These are phyloP conservation scores for Trichoderma virens DNA, from an alignment of 495 filamentous ascomycete genomes.

Conservation along the genomic window DNA sequence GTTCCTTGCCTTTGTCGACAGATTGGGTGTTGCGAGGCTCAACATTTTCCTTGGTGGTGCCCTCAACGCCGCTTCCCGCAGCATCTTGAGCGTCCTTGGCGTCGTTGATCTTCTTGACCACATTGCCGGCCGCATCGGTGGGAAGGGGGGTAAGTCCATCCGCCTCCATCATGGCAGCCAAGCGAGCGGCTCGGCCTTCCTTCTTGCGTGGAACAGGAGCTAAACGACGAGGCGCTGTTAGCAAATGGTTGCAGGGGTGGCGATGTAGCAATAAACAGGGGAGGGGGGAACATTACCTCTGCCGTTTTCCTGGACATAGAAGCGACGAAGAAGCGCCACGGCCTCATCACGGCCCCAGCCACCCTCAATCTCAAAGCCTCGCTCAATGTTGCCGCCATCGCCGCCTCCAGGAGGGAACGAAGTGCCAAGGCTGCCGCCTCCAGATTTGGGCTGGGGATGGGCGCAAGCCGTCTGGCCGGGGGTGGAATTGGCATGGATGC, in stretches of 20 bases:
- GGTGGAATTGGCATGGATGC: slow-evolving; percentile 66
- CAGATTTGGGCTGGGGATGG: slow-evolving; percentile 5
- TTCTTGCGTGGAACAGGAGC: slow-evolving; percentile 46
- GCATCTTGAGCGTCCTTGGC: too few species aligned
- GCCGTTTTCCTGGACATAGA: slow-evolving; percentile 95
- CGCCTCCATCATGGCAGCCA: slow-evolving; percentile 36
- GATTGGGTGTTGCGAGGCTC: background rate
- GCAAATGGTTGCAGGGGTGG: background rate
- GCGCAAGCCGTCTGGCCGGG: slow-evolving; percentile 13
- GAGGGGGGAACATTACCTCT: slow-evolving; percentile 48
- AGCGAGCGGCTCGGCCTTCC: slow-evolving; percentile 41
- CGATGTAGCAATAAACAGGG: background rate
- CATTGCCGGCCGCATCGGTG: background rate
- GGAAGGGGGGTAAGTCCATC: slow-evolving; percentile 7
- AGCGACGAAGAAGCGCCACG: slow-evolving; percentile 80
- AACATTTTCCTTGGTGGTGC: background rate
- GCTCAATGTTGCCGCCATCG: slow-evolving; percentile 51
- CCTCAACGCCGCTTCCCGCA: background rate
- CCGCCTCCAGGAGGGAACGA: slow-evolving; percentile 19
- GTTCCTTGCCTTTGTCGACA: background rate
- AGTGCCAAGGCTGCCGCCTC: slow-evolving; percentile 15
- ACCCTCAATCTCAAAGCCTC: slow-evolving; percentile 66
- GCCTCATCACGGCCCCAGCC: slow-evolving; percentile 82
- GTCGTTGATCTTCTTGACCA: too few species aligned
- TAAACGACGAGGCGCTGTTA: slow-evolving; percentile 12